A percentile compares a stretch with the other conserved stretches of the same genome.
phyloP scores from a whole-genome alignment of 371 early-diverging fungal species.

The Conidiobolus incongruus region DNA sequence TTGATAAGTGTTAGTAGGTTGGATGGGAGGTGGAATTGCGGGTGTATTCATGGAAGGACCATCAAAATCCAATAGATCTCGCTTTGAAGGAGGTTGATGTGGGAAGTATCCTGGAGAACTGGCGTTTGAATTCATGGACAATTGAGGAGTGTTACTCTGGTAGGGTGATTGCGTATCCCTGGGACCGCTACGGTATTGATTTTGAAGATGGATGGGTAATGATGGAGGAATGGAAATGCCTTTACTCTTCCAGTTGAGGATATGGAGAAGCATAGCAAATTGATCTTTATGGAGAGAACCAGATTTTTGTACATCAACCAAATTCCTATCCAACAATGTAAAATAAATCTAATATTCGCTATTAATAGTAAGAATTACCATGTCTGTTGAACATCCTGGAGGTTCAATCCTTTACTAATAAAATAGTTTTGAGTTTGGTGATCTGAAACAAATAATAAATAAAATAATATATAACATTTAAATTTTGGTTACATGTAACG shows the following conservation, averaged over 20 bases:
- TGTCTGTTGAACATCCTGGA: background rate
- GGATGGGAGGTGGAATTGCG: background rate
- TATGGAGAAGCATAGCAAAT: background rate
- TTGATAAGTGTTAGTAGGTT: background rate
- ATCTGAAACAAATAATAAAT: too few species aligned
- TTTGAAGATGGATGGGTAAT: slow-evolving; percentile 2
- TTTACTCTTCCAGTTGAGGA: background rate
- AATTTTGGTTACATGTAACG: too few species aligned
- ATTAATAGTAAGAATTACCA: background rate
- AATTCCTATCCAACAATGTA: background rate
- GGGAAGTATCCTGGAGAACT: background rate
- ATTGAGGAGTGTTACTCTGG: background rate
- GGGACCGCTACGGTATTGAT: background rate
- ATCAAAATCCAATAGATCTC: background rate
- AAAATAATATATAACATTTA: too few species aligned
- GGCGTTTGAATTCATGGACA: background rate
- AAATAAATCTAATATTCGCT: background rate
- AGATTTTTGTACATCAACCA: slow-evolving; percentile 3
- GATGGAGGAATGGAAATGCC: background rate
- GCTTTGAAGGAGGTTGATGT: background rate
- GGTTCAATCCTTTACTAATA: background rate
- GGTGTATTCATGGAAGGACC: background rate
- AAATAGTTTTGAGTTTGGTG: too few species aligned
- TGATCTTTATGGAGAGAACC: background rate
- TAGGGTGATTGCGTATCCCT: background rate